Conservation (phyloP, 768 basidiomycete genomes). For the Strobilomyces echinocephalus region DNA sequence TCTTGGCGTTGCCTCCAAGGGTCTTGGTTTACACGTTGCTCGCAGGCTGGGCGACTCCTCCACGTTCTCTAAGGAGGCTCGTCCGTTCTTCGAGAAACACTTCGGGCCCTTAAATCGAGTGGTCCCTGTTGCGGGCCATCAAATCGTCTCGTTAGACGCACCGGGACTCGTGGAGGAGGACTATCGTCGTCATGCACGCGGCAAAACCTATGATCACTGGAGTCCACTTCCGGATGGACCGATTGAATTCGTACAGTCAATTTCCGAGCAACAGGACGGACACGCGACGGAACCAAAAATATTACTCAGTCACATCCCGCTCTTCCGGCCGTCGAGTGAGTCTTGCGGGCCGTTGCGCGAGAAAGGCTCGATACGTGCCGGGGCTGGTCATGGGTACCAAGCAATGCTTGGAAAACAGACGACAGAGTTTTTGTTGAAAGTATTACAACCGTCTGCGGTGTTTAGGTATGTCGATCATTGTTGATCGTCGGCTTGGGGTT, state of each 20-base stretch:
- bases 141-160: conserved; percentile 67
- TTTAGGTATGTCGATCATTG: conserved; percentile 54
- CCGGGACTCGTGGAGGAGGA: conserved; percentile 83
- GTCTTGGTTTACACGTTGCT: not conserved
- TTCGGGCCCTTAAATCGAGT: conserved; percentile 70
- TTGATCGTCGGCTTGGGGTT: not conserved
- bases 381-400: conserved; percentile 79
- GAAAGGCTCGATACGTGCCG: conserved; percentile 62
- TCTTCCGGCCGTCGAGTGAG: conserved; percentile 69
- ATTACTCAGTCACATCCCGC: conserved; percentile 81
- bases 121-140: conserved; percentile 62
- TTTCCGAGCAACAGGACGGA: conserved; percentile 30
- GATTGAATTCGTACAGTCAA: conserved; percentile 54
- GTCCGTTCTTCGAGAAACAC: conserved; percentile 50
- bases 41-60: conserved; percentile 52
- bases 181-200: conserved; percentile 54
- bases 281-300: conserved; percentile 35
- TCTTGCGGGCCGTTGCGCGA: conserved; percentile 77
- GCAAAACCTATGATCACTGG: conserved; percentile 53
- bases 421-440: conserved; percentile 64
- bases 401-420: conserved; percentile 79
- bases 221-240: conserved; percentile 47
- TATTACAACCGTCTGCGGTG: conserved; percentile 58
- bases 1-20: conserved; percentile 1
- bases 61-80: conserved; percentile 48